Evolutionary conservation across 2,329 filamentous ascomycete species (phyloP).

Genomic region (Colletotrichum godetiae): DNA sequence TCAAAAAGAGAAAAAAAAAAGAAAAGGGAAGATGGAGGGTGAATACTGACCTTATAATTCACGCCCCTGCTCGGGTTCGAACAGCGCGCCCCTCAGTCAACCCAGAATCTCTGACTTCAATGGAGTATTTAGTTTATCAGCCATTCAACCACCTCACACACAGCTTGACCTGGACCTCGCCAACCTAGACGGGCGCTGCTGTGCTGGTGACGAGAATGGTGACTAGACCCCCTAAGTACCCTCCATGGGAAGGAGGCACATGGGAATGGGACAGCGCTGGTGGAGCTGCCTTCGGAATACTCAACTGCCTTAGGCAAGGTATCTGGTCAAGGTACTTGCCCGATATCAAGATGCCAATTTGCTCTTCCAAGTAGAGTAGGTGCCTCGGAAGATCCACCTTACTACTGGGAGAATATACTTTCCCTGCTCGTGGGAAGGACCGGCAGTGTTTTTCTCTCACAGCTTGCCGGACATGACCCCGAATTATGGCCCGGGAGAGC

Average conservation of each 20-base stretch:
- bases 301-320: background rate
- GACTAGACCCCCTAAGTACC: background rate
- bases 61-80: background rate
- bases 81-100: background rate
- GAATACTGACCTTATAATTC: background rate
- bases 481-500: no score
- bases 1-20: no score
- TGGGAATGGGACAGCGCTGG: background rate
- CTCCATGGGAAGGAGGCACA: background rate
- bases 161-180: no score
- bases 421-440: no score
- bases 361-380: no score
- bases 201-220: background rate
- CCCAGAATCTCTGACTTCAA: background rate
- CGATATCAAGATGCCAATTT: no score
- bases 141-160: no score
- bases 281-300: background rate
- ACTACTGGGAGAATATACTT: no score
- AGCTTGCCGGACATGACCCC: no score
- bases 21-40: no score
- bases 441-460: background rate
- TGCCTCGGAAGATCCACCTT: no score
- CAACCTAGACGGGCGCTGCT: no score
- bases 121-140: background rate
- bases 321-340: background rate